A percentile compares a stretch with the other conserved stretches of the same genome.
phyloP scores from a whole-genome alignment of 2,329 filamentous ascomycete genomes.

The Cordyceps farinosa region DNA sequence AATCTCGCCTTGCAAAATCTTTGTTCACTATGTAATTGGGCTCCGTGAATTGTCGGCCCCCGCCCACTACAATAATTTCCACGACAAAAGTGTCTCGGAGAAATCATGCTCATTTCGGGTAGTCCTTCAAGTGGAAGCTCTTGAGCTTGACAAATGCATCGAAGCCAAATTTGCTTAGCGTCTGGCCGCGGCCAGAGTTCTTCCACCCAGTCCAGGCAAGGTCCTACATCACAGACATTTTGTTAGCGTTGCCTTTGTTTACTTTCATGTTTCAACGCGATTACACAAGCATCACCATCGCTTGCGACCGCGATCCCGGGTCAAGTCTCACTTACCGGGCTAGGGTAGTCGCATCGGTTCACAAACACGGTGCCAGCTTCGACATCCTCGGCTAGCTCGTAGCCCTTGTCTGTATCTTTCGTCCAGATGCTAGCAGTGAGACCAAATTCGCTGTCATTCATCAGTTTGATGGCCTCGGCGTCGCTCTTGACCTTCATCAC shows the following conservation, averaged over 20 bases:
- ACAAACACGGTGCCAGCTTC: constrained; percentile 96
- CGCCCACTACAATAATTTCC: not conserved
- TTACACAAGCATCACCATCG: not conserved
- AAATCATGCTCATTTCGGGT: constrained; percentile 52
- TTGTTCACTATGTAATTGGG: not conserved
- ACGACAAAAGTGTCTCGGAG: not conserved
- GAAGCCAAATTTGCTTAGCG: constrained; percentile 84
- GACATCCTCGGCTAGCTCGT: constrained; percentile 72
- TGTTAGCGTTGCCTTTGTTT: constrained; percentile 6
- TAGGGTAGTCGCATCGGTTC: constrained; percentile 89
- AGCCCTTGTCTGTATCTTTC: constrained; percentile 72
- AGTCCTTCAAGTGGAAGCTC: constrained; percentile 90
- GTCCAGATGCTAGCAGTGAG: constrained; percentile 98
- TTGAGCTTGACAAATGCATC: constrained; percentile 96
- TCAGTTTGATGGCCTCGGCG: constrained; percentile 73
- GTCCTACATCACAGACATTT: constrained; percentile 52
- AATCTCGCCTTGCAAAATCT: not conserved
- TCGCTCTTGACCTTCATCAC: constrained; percentile 83
- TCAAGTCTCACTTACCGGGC: constrained; percentile 64
- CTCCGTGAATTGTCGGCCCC: not conserved
- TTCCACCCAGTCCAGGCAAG: constrained; percentile 98
- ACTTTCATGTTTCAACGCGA: not conserved
- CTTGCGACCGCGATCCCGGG: not conserved
- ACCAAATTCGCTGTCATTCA: constrained; percentile 95
- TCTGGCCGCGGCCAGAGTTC: constrained; percentile 89